Evolutionary conservation across 2,329 filamentous ascomycete genomes (phyloP), one percentile per base, ranked within the genome.

Genomic region (Byssothecium circinans): DNA sequence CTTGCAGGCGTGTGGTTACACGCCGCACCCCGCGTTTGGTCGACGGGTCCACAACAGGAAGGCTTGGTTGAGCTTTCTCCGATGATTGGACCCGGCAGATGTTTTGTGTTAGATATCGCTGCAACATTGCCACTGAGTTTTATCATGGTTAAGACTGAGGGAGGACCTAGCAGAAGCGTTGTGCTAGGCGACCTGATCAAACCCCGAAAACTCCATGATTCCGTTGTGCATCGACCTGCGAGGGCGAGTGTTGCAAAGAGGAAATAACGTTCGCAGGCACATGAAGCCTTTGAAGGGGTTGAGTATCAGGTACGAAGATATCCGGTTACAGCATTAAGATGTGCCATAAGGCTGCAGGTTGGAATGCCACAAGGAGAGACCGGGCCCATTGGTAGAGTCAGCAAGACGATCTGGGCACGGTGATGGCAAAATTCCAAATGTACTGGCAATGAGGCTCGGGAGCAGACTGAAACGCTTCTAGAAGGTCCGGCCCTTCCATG

Each of bases 391-490:
- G 29, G 29, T n/a, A 49, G 50, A 50, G 47, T 53, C 43, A 52
- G 49, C 47, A 43, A 23, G 20, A 32, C n/a, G n/a, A 32, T 32
- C 42, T 43, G n/a, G 10, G 33, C 19, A 41, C 34, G 30, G 49
- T 56, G 43, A 49, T 49, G 36, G 27, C 41, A 18, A 23, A 27
- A 34, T 35, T 45, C 36, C 29, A 42, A 33, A 47, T 19, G 36
- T n/a, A 25, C 12, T 38, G 34, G 32, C 25, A 34, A 23, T 33
- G 32, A n/a, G 17, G 40, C 33, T 44, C 50, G 40, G 49, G 33
- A 47, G 32, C 27, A 32, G 29, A 42, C 33, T 60, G 60, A 62
- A 62, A 63, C 56, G 39, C 40, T 49, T 64, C 57, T 49, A 59
- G 52, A 58, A 62, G 57, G 57, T 54, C 42, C 56, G 41, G 39